These are phyloP conservation scores for Micromonas commoda DNA, from an alignment of 139 green algal species.

Conservation along the genomic window DNA sequence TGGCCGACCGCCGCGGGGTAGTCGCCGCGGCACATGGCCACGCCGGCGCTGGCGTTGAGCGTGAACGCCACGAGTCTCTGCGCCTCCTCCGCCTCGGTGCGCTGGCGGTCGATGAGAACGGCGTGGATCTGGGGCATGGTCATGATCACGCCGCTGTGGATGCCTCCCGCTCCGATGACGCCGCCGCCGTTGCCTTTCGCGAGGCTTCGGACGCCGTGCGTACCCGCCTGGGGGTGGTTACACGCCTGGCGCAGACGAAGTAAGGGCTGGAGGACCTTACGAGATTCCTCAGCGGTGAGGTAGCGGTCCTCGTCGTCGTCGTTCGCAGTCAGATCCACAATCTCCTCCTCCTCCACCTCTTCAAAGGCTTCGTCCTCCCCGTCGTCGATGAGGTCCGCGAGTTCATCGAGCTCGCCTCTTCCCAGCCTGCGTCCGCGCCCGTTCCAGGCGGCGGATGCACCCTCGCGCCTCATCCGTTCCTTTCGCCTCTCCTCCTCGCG, in stretches of 20 bases:
- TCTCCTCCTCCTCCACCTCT: no score
- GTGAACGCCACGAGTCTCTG: conserved; percentile 16
- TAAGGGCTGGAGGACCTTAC: background rate
- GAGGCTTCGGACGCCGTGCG: background rate
- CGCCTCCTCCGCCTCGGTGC: conserved; percentile 22
- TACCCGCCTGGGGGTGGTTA: conserved; percentile 12
- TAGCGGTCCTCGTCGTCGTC: background rate
- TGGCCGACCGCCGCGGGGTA: background rate
- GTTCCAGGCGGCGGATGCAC: no score
- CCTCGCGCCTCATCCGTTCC: no score
- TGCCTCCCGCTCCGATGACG: background rate
- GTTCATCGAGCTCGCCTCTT: no score
- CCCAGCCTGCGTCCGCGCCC: no score
- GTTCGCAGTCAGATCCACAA: background rate
- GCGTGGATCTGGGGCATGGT: conserved; percentile 22
- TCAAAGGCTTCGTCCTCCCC: background rate
- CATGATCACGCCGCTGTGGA: background rate
- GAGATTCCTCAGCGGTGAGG: background rate
- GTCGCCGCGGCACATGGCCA: background rate
- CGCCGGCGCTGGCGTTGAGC: conserved; percentile 4
- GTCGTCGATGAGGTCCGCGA: background rate
- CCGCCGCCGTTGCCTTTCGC: background rate
- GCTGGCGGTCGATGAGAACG: background rate
- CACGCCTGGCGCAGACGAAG: conserved; percentile 21
- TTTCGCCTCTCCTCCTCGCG: no score